Evolutionary conservation across 371 early-diverging fungal species (phyloP), one percentile per base, ranked within the genome.

Genomic region (Neoconidiobolus thromboides): DNA sequence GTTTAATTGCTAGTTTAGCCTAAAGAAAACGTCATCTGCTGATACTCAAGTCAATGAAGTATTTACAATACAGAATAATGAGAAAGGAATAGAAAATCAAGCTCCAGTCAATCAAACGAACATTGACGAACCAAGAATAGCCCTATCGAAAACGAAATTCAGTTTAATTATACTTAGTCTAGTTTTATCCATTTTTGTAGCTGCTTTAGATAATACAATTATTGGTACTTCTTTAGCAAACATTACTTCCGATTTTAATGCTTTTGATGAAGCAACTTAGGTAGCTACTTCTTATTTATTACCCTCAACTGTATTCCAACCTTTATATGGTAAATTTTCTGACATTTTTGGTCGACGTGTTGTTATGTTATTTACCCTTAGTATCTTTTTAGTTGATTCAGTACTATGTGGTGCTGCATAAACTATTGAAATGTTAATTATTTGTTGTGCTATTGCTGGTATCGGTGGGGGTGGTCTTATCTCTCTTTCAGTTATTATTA

Each of bases 381-480:
- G 63, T 12, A 59, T 76, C 6, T 83, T 83, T 62, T 69, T 77
- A 55, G 51, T 74, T 49, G 83, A 81, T 4, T 77, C 78, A 2
- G 63, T 71, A 3, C 55, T 76, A 49, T 78, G 81, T 43, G 83
- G 81, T 56, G 72, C 76, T 59, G 74, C 81, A 0, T 69, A 62
- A 9, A 69, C 67, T 43, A 66, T 83, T 60, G 66, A 56, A 15
- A 67, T 68, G 65, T 73, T 94, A 14, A 90, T 91, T 26, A 66
- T 78, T 26, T 82, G 79, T 5, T 77, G 91, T 51, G 85, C 81
- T 1, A 62, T 87, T 40, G 78, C 86, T 4, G 89, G 89, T 26
- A 63, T 85, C 41, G 93, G 95, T 44, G 91, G 88, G 39, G 83
- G 82, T 15, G 88, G 90, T 2, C 66, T 89, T 6, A 69, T 83